Base-by-base conservation (phyloP, 352 stramenopile genomes). In the Saprolegnia parasitica region DNA sequence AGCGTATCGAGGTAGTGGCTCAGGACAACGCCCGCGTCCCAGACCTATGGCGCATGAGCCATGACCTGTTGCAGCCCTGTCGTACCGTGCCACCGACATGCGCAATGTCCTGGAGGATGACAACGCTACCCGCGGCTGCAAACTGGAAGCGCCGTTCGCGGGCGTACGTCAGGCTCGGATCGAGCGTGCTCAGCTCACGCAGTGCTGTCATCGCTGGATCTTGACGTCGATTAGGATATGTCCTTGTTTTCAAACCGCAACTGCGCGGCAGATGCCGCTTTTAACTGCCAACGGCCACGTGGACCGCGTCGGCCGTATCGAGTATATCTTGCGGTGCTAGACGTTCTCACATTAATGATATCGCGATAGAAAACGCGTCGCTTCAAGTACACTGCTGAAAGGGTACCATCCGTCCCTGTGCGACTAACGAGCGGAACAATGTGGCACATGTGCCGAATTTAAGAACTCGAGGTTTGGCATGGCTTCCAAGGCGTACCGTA, bases 1-100 rank as follows among this genome's bases (percentile, higher is more conserved):
- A 67, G 32, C 37, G 35, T 56, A 24, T 67, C 58, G 13, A 67
- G 32, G 42, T 67, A 56, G 45, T 67, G 58, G 58, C 58, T 67
- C 58, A 67, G 54, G 45, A 67, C 58, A n/a, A 67, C 42, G 58
- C 58, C 50, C 13, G 58, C 58, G 21, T 67, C 58, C 58, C 58
- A 67, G 15, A 67, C 40, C 58, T 67, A 42, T 10, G n/a, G 16
- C 35, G 4, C 23, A 13, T 42, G 23, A 37, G 54, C 13, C 24
- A 6, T 42, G 6, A 23, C 23, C 29, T 21, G 26, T 20, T 4
- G 24, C 15, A 11, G 47, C 10, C 35, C 18, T 16, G 16, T 21
- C 23, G 15, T 63, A 67, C 58, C 58, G 58, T 67, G n/a, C 58
- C 58, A 21, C 58, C 58, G n/a, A 67, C 58, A 35, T 67, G 35